Evolutionary conservation across 148 eudicot species (phyloP), one percentile per base, ranked within the genome.

Genomic region (Rhododendron griersonianum): DNA sequence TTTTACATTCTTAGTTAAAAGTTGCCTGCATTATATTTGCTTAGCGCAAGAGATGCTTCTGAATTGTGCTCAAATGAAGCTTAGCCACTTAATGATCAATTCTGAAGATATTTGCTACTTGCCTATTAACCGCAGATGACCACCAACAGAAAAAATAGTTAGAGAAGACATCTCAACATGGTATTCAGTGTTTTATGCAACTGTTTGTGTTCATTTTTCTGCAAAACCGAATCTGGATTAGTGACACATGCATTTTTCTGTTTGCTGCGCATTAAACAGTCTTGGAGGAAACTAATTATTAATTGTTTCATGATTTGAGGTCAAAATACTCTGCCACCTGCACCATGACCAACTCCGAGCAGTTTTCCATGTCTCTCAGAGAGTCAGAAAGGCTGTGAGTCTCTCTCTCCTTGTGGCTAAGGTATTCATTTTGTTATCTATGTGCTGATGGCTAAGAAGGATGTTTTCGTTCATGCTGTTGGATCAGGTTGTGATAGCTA

Each of bases 281-380:
- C 21, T 15, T 51, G n/a, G 48, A 28, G 69, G n/a, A 14, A 59
- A 57, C 88, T 88, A 81, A 89, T 82, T 71, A 1, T 10, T 81
- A 35, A 37, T 83, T 50, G n/a, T 86, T 78, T 88, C 79, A 28
- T 88, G 25, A 73, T 89, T 76, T 85, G 73, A 96, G 99, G 95
- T 97, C 63, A 93, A 94, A 84, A 88, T 97, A 87, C 91, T 97
- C 35, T 97, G 99, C 89, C 95, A 95, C 89, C 89, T 97, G 90
- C 98, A 97, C 89, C 99, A 97, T 88, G 98, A 97, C 86, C 99
- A 97, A 87, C 92, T 97, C 65, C 92, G 89, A 87, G 92, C 98
- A 69, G 96, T 92, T 71, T 95, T 97, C 89, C 99, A 97, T 89
- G 99, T 97, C 76, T 97, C 95, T 47, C 93, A 91, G 90, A 91